Base-by-base conservation (phyloP, 208 protist species). In the Blechomonas ayalai region DNA sequence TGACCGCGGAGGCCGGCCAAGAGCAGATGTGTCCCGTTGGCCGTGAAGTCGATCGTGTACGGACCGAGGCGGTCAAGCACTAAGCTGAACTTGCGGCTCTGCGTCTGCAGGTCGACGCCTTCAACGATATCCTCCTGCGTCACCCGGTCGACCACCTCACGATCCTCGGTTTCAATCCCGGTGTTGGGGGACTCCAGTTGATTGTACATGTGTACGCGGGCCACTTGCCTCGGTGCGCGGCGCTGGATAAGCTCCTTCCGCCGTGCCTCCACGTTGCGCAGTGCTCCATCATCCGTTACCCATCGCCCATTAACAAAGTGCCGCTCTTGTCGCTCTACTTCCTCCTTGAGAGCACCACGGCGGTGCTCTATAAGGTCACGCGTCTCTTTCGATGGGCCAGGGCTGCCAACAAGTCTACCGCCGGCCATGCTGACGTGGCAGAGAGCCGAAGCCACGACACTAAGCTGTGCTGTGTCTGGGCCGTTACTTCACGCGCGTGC, bases 1-100 rank as follows among this genome's bases (percentile, higher is more conserved):
- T 99, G 97, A 3, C 97, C 97, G 23, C 95, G 95, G 31, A 87
- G 59, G 2, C 97, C 97, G 6, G 85, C 96, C 7, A 98, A 75
- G 5, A 97, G 63, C 15, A 98, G 54, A 63, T 89, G 84, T 26
- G 72, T 86, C 38, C 97, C 97, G 62, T 97, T 97, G 22, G 74
- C 42, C 10, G 85, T 85, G 73, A 97, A 99, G 46, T 95, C 70
- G 12, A 95, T 60, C 26, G 69, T 82, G 77, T 99, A 99, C 6
- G 97, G 96, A 1, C 95, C 97, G 18, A 97, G 69, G 44, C 81
- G 74, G 34, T 94, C 82, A 26, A 99, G 78, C 18, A 77, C 49
- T 18, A 99, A 72, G 34, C 95, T 74, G 61, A 97, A 98, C 12
- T 84, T 73, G 58, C 98, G 98, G 40, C 73, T 42, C 40, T 90